Evolutionary conservation across 305 asterid genomes (phyloP).

Genomic region (Fraxinus angustifolia): DNA sequence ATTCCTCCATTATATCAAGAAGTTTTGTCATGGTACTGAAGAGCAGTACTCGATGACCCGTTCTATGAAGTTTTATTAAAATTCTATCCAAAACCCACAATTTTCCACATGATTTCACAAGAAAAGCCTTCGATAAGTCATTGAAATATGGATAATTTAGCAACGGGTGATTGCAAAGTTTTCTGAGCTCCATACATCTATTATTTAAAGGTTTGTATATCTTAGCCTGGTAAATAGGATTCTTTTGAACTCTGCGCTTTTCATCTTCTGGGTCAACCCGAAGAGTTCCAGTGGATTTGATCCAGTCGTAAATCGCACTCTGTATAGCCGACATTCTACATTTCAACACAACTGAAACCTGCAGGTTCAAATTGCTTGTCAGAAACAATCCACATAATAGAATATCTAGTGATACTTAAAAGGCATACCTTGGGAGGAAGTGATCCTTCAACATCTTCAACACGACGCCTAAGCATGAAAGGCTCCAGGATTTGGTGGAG

Average conservation of each 20-base stretch:
- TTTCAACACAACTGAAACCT: conserved; percentile 88
- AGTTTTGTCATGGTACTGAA: conserved; percentile 99
- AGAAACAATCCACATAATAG: conserved; percentile 28
- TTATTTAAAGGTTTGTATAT: conserved; percentile 69
- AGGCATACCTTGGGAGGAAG: conserved; percentile 95
- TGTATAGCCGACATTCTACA: conserved; percentile 98
- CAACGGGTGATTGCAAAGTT: conserved; percentile 94
- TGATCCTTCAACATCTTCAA: conserved; percentile 99
- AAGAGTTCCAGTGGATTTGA: conserved; percentile 89
- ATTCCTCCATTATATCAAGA: conserved; percentile 94
- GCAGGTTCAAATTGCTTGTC: conserved; percentile 36
- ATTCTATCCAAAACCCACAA: conserved; percentile 93
- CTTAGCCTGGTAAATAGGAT: conserved; percentile 79
- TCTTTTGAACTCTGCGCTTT: conserved; percentile 66
- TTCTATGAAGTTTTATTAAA: conserved; percentile 86
- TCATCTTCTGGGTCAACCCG: conserved; percentile 99
- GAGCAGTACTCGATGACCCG: conserved; percentile 92
- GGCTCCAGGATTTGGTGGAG: conserved; percentile 99
- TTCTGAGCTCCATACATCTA: conserved; percentile 98
- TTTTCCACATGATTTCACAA: conserved; percentile 93
- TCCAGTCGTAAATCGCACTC: conserved; percentile 94
- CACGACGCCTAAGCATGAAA: conserved; percentile 99
- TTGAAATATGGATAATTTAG: conserved; percentile 89
- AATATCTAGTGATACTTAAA: conserved; percentile 8
- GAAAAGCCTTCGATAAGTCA: conserved; percentile 89